Evolutionary conservation across 768 basidiomycete species (phyloP), one percentile per base, ranked within the genome.

Genomic region (Tubosaeta sp.): DNA sequence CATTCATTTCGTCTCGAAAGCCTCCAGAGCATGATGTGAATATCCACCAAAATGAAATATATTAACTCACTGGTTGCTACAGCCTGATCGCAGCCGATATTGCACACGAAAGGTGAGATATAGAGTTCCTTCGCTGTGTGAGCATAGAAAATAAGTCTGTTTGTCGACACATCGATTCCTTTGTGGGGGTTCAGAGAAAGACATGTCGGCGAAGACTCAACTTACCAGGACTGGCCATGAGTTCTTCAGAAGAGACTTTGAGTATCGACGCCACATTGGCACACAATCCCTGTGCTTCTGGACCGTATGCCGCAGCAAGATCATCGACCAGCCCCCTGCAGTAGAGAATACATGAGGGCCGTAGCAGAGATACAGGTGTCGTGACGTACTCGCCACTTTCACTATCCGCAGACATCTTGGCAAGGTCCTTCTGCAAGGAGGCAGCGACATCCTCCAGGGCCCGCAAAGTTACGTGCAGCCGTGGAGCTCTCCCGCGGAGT

Each of bases 401-500:
- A 42, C 73, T 72, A 10, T 72, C 72, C 7, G 71, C 70, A 19
- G 67, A 65, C 46, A 78, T 75, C 48, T 70, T 71, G 3, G 67
- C 58, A 34, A 90, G 69, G 64, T 93, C 89, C 17, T 76, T 71
- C 52, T 83, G 80, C 42, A 91, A 71, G 12, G 73, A 69, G 41
- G 71, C 62, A 13, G 85, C 83, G 58, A 80, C 80, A 31, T 70
- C 74, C 56, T 93, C 90, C 11, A 91, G 69, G 3, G 71, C 74
- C 8, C 65, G 68, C 53, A 92, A 64, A 12, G 86, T 75, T 19
- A 74, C 70, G 52, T 89, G 76, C 26, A 91, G 68, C 39, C 81
- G 66, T 1, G 80, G 73, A 11, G 86, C 85, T 35, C 88, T 80
- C 17, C 84, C 82, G 19, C 76, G 59, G n/a, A 91, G 70, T 55